Conservation (phyloP, 1,284 basidiomycete species). For the Rhodofomes roseus region DNA sequence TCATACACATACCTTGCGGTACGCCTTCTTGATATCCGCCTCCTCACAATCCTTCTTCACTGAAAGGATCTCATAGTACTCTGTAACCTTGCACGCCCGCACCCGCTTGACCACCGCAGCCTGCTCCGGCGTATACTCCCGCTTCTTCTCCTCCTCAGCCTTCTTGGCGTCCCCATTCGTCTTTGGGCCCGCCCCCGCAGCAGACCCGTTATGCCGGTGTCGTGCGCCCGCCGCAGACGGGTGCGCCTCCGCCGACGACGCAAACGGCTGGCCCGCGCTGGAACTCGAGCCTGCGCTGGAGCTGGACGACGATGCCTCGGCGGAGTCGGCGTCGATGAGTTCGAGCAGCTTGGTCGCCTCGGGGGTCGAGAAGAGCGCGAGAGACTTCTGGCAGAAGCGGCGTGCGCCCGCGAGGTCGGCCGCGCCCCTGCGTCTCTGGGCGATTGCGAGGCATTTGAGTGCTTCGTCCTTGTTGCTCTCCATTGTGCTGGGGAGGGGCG, state of each 20-base stretch:
- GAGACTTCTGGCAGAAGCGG: slow-evolving; percentile 90
- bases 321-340: slow-evolving; percentile 49
- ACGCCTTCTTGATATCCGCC: slow-evolving; percentile 92
- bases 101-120: slow-evolving; percentile 85
- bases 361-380: slow-evolving; percentile 79
- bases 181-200: slow-evolving; percentile 23
- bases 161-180: slow-evolving; percentile 38
- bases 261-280: slow-evolving; percentile 32
- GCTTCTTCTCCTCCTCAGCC: slow-evolving; percentile 58
- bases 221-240: slow-evolving; percentile 65
- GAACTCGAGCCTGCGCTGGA: slow-evolving; percentile 24
- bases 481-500: slow-evolving; percentile 40
- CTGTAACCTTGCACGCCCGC: slow-evolving; percentile 78
- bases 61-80: slow-evolving; percentile 92
- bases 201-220: slow-evolving; percentile 56
- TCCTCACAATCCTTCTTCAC: slow-evolving; percentile 88
- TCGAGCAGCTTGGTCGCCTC: slow-evolving; percentile 72
- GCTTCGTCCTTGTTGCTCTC: slow-evolving; percentile 92
- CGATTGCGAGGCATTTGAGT: slow-evolving; percentile 73
- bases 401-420: slow-evolving; percentile 77
- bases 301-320: slow-evolving; percentile 27
- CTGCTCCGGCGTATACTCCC: slow-evolving; percentile 88
- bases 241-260: slow-evolving; percentile 57
- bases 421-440: slow-evolving; percentile 68
- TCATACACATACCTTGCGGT: slow-evolving; percentile 76